Evolutionary conservation across 495 filamentous ascomycete genomes (phyloP).

Genomic region (Hyphodiscus hymeniophilus): DNA sequence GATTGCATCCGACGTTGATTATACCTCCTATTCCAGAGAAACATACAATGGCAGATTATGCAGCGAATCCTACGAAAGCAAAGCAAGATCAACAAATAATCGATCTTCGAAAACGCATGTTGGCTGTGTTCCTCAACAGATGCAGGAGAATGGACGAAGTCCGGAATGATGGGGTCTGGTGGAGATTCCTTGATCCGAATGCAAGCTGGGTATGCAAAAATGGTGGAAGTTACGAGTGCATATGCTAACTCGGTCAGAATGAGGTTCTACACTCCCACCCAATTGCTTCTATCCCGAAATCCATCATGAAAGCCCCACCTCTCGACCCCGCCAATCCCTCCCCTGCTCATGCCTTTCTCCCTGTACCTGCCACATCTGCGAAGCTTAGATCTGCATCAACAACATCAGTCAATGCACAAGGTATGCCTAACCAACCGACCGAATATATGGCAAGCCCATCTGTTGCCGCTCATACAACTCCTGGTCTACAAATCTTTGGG

Average conservation of each 20-base stretch:
- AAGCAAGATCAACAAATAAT: slow-evolving; percentile 97
- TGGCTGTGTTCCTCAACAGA: slow-evolving; percentile 88
- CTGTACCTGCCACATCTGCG: slow-evolving; percentile 73
- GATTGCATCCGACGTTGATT: slow-evolving; percentile 86
- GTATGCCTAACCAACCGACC: slow-evolving; percentile 36
- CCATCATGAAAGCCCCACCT: slow-evolving; percentile 85
- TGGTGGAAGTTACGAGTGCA: background rate
- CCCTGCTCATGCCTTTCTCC: slow-evolving; percentile 80
- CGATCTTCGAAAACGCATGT: slow-evolving; percentile 90
- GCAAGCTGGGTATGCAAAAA: slow-evolving; percentile 79
- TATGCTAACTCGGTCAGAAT: slow-evolving; percentile 50
- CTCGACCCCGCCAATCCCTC: slow-evolving; percentile 87
- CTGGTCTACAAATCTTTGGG: slow-evolving; percentile 58
- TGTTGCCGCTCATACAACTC: slow-evolving; percentile 45
- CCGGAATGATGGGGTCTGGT: slow-evolving; percentile 89
- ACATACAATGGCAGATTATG: slow-evolving; percentile 97
- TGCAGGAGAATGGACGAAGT: slow-evolving; percentile 91
- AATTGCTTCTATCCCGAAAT: slow-evolving; percentile 84
- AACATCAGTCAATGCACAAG: slow-evolving; percentile 33
- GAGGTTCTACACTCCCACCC: slow-evolving; percentile 89
- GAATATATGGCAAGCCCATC: slow-evolving; percentile 38
- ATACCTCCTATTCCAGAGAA: slow-evolving; percentile 98
- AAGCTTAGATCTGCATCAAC: slow-evolving; percentile 61
- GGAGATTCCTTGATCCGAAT: slow-evolving; percentile 95
- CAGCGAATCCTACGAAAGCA: slow-evolving; percentile 92